Base-by-base conservation (phyloP, 805 yeast genomes). In the Kuraishia hungarica region DNA sequence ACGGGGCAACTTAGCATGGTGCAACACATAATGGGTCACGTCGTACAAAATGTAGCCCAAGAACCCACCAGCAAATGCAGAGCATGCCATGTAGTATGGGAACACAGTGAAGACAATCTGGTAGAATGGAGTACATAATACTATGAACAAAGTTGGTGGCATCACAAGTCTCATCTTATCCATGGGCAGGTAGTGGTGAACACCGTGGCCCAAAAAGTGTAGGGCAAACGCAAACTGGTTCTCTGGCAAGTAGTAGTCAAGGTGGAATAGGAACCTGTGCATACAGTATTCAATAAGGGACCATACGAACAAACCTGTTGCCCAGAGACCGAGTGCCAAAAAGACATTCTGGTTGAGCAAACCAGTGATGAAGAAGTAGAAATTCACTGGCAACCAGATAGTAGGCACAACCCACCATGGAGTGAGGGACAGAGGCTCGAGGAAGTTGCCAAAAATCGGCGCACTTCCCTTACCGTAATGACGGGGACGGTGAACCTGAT, bases 391-490 rank as follows among this genome's bases (percentile, higher is more conserved):
- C 50, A 90, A 69, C 98, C 99, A 96, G 24, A 90, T 61, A 0
- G 74, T 57, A 19, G 99, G 99, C 21, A 94, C 87, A 23, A 90
- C 87, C 80, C 84, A 94, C 98, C 98, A 94, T 13, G 97, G 86
- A 2, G 99, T 94, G 64, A 86, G 76, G 7, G 96, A 83, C 24
- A 94, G 67, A 3, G 97, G 97, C 72, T 94, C 99, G 57, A 94
- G 74, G 70, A 93, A 88, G 71, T 92, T 91, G 52, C 99, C 99
- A 70, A 94, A 94, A 54, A 94, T 69, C 6, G 92, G 97, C 13
- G 99, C 99, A 2, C 97, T 89, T 11, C 97, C 97, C 67, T 91
- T 85, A 60, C 98, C 98, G 67, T 92, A 94, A 71, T 94, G 99
- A 68, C 99, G 85, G 54, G 99, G 99, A 72, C 97, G 84, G 71